Conservation (phyloP, 495 filamentous ascomycete species). For the Hypoxylon intermedium region DNA sequence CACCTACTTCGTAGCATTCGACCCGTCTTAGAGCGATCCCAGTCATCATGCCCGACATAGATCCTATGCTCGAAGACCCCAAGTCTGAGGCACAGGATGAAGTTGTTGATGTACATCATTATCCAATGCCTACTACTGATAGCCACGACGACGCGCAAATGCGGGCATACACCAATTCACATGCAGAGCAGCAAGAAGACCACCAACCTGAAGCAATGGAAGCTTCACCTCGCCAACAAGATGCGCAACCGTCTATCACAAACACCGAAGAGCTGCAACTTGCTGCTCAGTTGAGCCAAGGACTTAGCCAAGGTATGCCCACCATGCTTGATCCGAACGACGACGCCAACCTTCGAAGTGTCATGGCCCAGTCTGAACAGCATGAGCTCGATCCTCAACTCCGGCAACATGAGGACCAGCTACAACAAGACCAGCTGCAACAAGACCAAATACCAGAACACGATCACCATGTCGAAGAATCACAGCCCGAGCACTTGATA, state of each 20-base stretch:
- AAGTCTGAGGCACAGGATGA: slow-evolving; percentile 34
- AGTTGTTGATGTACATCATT: slow-evolving; percentile 32
- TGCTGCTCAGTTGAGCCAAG: slow-evolving; percentile 60
- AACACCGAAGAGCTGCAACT: slow-evolving; percentile 59
- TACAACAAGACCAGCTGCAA: slow-evolving; percentile 14
- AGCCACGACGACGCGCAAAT: slow-evolving; percentile 20
- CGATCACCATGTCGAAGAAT: slow-evolving; percentile 34
- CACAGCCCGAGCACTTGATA: slow-evolving; percentile 25
- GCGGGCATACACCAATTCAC: slow-evolving; percentile 19
- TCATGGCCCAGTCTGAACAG: slow-evolving; percentile 25
- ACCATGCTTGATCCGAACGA: slow-evolving; percentile 28
- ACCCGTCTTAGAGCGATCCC: slow-evolving; percentile 19
- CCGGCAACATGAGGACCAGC: slow-evolving; percentile 26
- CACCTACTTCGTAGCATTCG: slow-evolving; percentile 12
- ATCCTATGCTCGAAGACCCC: slow-evolving; percentile 35
- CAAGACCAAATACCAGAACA: slow-evolving; percentile 33
- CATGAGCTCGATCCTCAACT: slow-evolving; percentile 30
- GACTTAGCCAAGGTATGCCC: slow-evolving; percentile 44
- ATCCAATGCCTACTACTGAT: slow-evolving; percentile 28
- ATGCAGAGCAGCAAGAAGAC: slow-evolving; percentile 20
- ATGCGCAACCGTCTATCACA: slow-evolving; percentile 41
- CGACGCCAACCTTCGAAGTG: slow-evolving; percentile 31
- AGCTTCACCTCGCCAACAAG: slow-evolving; percentile 41
- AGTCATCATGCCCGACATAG: slow-evolving; percentile 41
- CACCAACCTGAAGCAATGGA: slow-evolving; percentile 38